These are phyloP conservation scores for Petasospora fabianii DNA, from an alignment of 1,139 yeast genomes.

Conservation along the genomic window DNA sequence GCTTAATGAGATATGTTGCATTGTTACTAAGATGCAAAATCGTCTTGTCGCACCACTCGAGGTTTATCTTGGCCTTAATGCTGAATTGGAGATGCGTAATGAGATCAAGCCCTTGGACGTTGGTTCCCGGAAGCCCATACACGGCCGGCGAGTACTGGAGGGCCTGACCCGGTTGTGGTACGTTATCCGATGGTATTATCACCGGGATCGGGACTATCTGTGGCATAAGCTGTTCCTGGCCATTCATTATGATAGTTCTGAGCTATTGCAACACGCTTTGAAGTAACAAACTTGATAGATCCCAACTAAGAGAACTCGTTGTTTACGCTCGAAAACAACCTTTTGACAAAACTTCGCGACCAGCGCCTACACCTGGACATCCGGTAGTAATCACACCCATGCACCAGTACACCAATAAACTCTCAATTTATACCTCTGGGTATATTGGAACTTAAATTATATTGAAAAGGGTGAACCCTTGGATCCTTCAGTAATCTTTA, in stretches of 20 bases:
- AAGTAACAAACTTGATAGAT: too few species aligned
- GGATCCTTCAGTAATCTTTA: too few species aligned
- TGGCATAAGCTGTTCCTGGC: constrained; percentile 2
- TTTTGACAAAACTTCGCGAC: too few species aligned
- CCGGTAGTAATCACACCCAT: too few species aligned
- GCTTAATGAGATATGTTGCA: constrained; percentile 20
- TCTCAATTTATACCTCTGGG: neutral
- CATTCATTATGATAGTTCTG: constrained; percentile 4
- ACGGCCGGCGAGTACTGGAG: constrained; percentile 11
- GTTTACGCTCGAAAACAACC: neutral
- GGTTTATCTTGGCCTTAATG: constrained; percentile 21
- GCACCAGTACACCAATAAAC: neutral
- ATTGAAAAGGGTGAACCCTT: neutral
- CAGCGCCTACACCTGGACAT: too few species aligned
- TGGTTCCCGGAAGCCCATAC: constrained; percentile 22
- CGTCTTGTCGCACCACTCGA: constrained; percentile 26
- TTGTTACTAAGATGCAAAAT: constrained; percentile 22
- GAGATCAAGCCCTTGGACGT: constrained; percentile 24
- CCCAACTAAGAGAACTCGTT: too few species aligned
- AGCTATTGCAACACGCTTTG: neutral
- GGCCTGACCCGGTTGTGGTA: neutral
- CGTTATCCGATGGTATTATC: constrained; percentile 10
- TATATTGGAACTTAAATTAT: too few species aligned
- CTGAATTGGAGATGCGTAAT: constrained; percentile 24
- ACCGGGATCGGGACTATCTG: constrained; percentile 15